These are phyloP conservation scores for Boletus insuetus DNA, from an alignment of 768 basidiomycete genomes.

Conservation along the genomic window DNA sequence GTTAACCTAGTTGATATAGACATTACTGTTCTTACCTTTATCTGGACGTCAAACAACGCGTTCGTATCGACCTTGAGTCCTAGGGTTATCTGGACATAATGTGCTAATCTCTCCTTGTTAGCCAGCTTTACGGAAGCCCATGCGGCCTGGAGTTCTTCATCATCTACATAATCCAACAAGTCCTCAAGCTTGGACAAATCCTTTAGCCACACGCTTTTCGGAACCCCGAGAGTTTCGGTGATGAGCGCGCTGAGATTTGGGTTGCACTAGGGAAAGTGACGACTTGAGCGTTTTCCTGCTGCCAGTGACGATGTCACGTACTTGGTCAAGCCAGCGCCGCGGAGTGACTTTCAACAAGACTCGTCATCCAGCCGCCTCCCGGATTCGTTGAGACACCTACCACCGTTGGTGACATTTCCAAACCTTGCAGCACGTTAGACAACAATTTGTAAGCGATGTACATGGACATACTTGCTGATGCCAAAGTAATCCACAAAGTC, in stretches of 20 bases:
- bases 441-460: neutral
- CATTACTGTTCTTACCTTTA: constrained; percentile 49
- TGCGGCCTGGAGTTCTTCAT: constrained; percentile 69
- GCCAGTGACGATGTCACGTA: constrained; percentile 15
- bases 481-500: constrained; percentile 96
- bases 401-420: constrained; percentile 91
- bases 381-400: constrained; percentile 40
- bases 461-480: constrained; percentile 56
- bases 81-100: constrained; percentile 67
- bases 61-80: constrained; percentile 70
- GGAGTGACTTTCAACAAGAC: constrained; percentile 62
- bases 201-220: constrained; percentile 81
- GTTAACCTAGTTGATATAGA: neutral
- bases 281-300: constrained; percentile 3
- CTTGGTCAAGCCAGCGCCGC: constrained; percentile 88
- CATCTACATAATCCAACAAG: constrained; percentile 68
- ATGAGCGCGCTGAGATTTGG: constrained; percentile 83
- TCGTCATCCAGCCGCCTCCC: neutral
- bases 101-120: constrained; percentile 88
- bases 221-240: constrained; percentile 71
- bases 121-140: constrained; percentile 86
- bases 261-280: constrained; percentile 66
- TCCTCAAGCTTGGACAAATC: constrained; percentile 75
- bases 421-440: constrained; percentile 45
- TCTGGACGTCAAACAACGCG: constrained; percentile 90